Percentiles rank a stretch among this genome's conserved stretches.
Conservation (phyloP, 208 protist genomes). For the Leishmania martiniquensis region DNA sequence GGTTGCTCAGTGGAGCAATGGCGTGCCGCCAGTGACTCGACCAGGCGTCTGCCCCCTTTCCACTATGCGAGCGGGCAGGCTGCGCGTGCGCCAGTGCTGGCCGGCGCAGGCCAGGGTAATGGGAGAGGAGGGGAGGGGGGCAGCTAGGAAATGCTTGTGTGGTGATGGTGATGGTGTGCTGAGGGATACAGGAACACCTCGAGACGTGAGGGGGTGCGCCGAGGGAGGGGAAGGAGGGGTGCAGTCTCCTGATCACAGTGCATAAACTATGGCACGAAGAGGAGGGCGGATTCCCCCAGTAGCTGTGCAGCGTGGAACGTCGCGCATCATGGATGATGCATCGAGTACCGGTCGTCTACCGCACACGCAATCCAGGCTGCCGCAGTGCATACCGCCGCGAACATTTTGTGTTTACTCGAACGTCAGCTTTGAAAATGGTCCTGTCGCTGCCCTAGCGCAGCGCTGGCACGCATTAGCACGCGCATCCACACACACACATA, state of each 20-base stretch:
- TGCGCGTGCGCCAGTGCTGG: background rate
- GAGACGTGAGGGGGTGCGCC: too few species aligned
- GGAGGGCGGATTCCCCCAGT: background rate
- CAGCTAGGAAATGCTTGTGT: background rate
- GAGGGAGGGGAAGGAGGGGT: too few species aligned
- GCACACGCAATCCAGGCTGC: background rate
- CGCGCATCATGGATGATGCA: background rate
- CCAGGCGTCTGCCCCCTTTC: background rate
- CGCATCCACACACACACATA: conserved; percentile 3
- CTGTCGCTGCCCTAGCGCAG: background rate
- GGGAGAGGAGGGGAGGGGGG: background rate
- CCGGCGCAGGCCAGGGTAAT: background rate
- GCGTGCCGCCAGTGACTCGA: background rate
- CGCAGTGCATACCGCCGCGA: background rate
- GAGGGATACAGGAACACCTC: background rate
- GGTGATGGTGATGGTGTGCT: background rate
- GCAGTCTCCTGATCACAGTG: too few species aligned
- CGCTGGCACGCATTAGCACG: background rate
- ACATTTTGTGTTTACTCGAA: background rate
- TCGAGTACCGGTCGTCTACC: background rate
- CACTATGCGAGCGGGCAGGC: too few species aligned
- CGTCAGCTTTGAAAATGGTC: background rate
- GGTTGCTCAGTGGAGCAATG: background rate
- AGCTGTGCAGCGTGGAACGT: background rate
- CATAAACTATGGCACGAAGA: background rate